Base-by-base conservation (phyloP, 202 grass and related monocot species). In the Schoenoplectus triqueter region DNA sequence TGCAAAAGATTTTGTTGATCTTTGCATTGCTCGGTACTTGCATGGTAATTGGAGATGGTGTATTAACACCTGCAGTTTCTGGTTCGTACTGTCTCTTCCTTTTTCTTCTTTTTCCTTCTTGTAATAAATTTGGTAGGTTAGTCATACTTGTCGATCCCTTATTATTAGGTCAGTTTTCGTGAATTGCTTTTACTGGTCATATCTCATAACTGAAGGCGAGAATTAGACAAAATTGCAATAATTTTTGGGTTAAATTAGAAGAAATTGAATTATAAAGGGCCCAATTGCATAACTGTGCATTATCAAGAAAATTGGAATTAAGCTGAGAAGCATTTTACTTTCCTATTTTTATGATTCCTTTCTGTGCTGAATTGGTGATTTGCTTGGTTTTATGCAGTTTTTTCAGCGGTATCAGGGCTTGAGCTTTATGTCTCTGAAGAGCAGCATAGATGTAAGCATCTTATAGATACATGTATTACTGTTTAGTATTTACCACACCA, bases 41-140 rank as follows among this genome's bases (percentile, higher is more conserved):
- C 68, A 98, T 98, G 95, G 90, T 95, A 68, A 94, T 98, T 84
- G 91, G 95, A 68, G 95, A 98, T 89, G 95, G 95, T 45, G 91
- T 98, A 50, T 92, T 98, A 83, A 95, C 95, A 65, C 93, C 95
- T 22, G 95, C 95, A 40, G 83, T 98, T 66, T 98, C 93, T 19
- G 91, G 95, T 98, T 81, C 8, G 66, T 73, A 1, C 8, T 8
- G 51, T 54, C 10, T 63, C 57, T 46, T 4, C 15, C 42, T 54
- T 46, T 82, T 85, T 56, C 56, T 21, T 57, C 20, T 73, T 80
- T 81, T 80, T 41, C 21, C 55, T 39, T 40, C 20, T 42, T 57
- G 54, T 57, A 39, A 51, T 59, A 48, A 51, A 86, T 74, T 87
- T 64, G n/a, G 22, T 73, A 45, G 59, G n/a, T 56, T 56, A 40